Evolutionary conservation across 345 rosid species (phyloP).

Genomic region (Anastatica hierochuntica): DNA sequence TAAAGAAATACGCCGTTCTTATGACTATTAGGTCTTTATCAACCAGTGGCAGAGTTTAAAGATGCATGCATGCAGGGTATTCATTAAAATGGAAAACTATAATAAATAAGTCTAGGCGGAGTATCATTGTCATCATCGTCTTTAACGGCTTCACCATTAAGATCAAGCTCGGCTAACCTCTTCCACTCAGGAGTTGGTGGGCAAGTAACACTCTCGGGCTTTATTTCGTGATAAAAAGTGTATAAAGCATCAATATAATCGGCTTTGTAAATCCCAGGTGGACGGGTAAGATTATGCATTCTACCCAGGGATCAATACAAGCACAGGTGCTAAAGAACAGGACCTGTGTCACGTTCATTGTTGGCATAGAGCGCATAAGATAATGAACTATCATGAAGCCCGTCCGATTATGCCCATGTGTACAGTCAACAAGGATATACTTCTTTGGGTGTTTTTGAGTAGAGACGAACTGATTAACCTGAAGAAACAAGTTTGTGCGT

Average conservation of each 20-base stretch:
- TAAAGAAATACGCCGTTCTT: neutral
- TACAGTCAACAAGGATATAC: conserved; percentile 88
- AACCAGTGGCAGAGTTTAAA: neutral
- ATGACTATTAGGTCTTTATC: neutral
- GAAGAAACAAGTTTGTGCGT: conserved; percentile 1
- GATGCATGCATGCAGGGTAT: too few relatives aligned
- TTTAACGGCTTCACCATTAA: conserved; percentile 83
- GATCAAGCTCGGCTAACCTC: conserved; percentile 83
- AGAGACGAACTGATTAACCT: conserved; percentile 66
- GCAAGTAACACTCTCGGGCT: conserved; percentile 56
- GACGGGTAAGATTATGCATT: conserved; percentile 31
- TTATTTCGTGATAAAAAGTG: conserved; percentile 83
- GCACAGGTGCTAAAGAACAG: neutral
- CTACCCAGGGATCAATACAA: neutral
- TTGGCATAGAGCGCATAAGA: conserved; percentile 67
- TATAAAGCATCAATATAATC: conserved; percentile 82
- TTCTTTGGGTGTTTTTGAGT: conserved; percentile 77
- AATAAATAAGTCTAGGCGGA: conserved; percentile 20
- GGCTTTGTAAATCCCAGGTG: conserved; percentile 94
- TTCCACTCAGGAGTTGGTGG: conserved; percentile 98
- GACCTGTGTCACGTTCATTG: conserved; percentile 70
- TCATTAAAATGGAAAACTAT: neutral
- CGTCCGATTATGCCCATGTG: conserved; percentile 97
- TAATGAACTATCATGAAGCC: conserved; percentile 94
- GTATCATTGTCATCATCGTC: conserved; percentile 32